Evolutionary conservation across 2,329 filamentous ascomycete genomes (phyloP), one percentile per base, ranked within the genome.

Genomic region (Fusarium nurragi): DNA sequence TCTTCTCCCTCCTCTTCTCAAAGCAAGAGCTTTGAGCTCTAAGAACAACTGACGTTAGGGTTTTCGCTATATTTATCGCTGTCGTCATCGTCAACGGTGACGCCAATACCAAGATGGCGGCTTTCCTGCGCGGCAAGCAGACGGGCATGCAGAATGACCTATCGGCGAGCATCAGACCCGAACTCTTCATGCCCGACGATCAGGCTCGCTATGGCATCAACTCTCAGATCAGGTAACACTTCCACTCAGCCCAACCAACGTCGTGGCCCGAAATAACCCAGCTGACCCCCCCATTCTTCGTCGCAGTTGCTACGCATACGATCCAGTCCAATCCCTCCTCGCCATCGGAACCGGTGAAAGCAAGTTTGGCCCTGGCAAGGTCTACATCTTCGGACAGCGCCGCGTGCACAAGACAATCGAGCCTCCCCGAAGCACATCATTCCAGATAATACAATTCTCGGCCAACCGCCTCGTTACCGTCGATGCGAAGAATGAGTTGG

Each of bases 51-150:
- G 32, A 34, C 32, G 32, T 18, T 45, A 54, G 36, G 36, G 21
- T 12, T 16, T 16, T 43, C 19, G 25, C n/a, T 14, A 38, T 41
- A 21, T 26, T 22, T 22, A 39, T 32, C 25, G 23, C 25, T 48
- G 26, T 51, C 56, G 40, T 44, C 55, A 43, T 38, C 54, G 46
- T 13, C 52, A 38, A 32, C 39, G 41, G 54, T 56, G 51, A 60
- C 62, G 50, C 47, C 56, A 50, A 43, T 41, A 52, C 26, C 67
- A 74, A 57, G 45, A 97, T 97, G 94, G 88, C 94, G 53, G 88
- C 91, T 71, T 94, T 98, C 76, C 81, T 99, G 64, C 86, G 95
- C 76, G 91, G 92, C 71, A 97, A 97, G 84, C 95, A 98, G 84
- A 88, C 93, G 55, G 95, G 95, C 73, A 90, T 99, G 71, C 90